Conservation (phyloP, 2,329 filamentous ascomycete species). For the Aspergillus glaucus region DNA sequence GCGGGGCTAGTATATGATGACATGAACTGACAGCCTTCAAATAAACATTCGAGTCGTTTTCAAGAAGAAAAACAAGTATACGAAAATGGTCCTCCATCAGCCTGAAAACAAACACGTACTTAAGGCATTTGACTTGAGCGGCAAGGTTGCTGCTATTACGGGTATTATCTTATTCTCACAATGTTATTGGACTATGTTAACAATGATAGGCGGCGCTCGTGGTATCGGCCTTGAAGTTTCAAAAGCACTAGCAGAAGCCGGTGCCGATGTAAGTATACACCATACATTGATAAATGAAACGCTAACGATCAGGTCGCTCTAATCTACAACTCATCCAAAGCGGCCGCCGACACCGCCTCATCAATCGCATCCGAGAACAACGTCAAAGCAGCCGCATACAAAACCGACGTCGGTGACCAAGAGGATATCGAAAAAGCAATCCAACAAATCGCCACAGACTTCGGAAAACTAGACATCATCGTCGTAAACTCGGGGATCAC, state of each 20-base stretch:
- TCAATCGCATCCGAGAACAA: conserved; percentile 23
- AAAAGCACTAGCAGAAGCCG: conserved; percentile 33
- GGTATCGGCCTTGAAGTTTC: conserved; percentile 38
- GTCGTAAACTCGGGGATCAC: conserved; percentile 43
- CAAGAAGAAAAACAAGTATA: neutral
- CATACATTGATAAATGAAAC: neutral
- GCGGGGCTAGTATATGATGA: neutral
- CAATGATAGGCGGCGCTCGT: conserved; percentile 22
- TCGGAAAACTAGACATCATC: conserved; percentile 42
- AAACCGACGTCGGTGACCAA: conserved; percentile 26
- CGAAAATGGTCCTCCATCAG: conserved; percentile 20
- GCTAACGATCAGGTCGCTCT: conserved; percentile 20
- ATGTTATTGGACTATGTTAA: neutral
- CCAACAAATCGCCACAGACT: conserved; percentile 30
- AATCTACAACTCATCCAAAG: conserved; percentile 25
- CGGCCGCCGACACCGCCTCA: conserved; percentile 16
- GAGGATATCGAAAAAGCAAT: conserved; percentile 26
- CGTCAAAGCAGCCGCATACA: conserved; percentile 27
- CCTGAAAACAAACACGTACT: conserved; percentile 19
- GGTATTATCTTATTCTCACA: conserved; percentile 5
- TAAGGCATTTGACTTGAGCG: conserved; percentile 22
- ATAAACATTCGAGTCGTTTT: neutral
- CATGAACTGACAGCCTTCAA: neutral
- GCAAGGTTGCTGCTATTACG: conserved; percentile 23
- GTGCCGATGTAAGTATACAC: conserved; percentile 26